A percentile compares a stretch with the other conserved stretches of the same genome.
phyloP scores from a whole-genome alignment of 305 asterid species.

The Fraxinus platypoda region DNA sequence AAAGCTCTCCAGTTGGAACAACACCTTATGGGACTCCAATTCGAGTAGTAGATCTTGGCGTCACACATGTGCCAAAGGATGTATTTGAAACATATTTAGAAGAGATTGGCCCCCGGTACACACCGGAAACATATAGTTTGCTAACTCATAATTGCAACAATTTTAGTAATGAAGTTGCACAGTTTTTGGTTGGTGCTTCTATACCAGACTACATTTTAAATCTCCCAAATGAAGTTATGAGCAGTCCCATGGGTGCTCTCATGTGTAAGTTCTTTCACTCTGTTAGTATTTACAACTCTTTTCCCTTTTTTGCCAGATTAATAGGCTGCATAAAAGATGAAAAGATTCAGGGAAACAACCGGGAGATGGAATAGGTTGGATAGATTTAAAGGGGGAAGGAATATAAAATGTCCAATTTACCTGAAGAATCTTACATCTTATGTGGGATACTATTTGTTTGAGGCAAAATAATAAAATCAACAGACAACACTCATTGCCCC shows the following conservation, averaged over 20 bases:
- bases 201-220: slow-evolving; percentile 83
- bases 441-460: neutral
- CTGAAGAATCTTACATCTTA: neutral
- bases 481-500: neutral
- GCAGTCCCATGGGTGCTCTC: slow-evolving; percentile 91
- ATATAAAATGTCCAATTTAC: neutral
- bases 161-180: slow-evolving; percentile 87
- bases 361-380: neutral
- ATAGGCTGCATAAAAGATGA: neutral
- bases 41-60: slow-evolving; percentile 74
- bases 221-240: slow-evolving; percentile 84
- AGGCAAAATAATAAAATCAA: neutral
- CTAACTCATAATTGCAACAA: slow-evolving; percentile 87
- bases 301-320: neutral
- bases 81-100: slow-evolving; percentile 76
- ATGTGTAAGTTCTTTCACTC: slow-evolving; percentile 52
- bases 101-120: slow-evolving; percentile 80
- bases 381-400: neutral
- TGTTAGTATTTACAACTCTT: neutral
- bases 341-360: neutral
- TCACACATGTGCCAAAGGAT: slow-evolving; percentile 81
- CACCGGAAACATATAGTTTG: slow-evolving; percentile 79
- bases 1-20: slow-evolving; percentile 59
- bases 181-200: slow-evolving; percentile 71
- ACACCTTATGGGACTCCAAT: slow-evolving; percentile 90